Percentiles rank a stretch among this genome's conserved stretches.
Evolutionary conservation across 129 eudicot species (phyloP).

Genomic region (Arctium minus): DNA sequence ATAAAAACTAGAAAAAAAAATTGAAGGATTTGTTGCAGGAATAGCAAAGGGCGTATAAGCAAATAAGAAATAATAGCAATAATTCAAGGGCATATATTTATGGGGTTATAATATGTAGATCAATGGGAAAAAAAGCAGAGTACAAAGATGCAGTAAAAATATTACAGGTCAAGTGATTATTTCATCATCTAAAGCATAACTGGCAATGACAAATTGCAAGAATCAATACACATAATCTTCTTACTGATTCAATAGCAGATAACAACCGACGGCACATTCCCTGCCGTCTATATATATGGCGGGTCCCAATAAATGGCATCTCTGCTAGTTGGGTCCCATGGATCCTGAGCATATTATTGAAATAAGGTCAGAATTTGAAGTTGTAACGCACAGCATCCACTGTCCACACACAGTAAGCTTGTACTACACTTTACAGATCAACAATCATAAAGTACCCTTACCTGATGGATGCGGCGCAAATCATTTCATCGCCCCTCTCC

Average conservation of each 20-base stretch:
- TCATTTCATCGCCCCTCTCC: constrained; percentile 94
- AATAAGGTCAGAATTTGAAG: constrained; percentile 12
- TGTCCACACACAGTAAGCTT: neutral
- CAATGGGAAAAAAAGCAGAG: too few species aligned
- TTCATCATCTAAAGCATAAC: neutral
- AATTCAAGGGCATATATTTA: neutral
- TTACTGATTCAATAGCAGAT: constrained; percentile 84
- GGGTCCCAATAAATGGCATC: constrained; percentile 99
- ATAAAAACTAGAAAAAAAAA: neutral
- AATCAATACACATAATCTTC: neutral
- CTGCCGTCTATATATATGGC: constrained; percentile 88
- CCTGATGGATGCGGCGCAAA: constrained; percentile 95
- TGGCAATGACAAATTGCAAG: neutral
- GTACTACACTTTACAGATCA: neutral
- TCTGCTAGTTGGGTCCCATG: constrained; percentile 90
- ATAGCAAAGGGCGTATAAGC: neutral
- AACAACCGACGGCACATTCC: constrained; percentile 94
- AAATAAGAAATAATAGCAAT: neutral
- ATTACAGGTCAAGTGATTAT: neutral
- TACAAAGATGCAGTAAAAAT: too few species aligned
- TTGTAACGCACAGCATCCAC: neutral
- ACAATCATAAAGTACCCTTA: constrained; percentile 18
- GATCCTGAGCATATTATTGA: constrained; percentile 44
- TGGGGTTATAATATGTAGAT: too few species aligned
- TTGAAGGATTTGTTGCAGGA: neutral